Evolutionary conservation across 495 filamentous ascomycete species (phyloP).

Genomic region (Parachaetomium inaequale): DNA sequence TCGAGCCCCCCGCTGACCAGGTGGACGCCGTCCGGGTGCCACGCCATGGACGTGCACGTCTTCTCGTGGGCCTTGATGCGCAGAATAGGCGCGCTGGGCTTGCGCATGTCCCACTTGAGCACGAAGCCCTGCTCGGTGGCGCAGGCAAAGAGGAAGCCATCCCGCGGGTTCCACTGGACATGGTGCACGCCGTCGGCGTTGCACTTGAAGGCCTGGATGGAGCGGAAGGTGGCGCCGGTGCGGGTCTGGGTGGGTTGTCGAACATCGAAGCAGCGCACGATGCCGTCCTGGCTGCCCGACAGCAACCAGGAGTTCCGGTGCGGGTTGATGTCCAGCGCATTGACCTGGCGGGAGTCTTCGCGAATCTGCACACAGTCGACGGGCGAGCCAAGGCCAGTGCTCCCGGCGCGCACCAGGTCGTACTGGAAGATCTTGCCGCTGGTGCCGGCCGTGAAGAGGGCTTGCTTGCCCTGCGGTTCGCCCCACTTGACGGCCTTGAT

Average conservation of each 20-base stretch:
- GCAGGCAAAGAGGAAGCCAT: conserved; percentile 82
- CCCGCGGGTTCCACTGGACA: conserved; percentile 82
- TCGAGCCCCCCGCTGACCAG: conserved; percentile 81
- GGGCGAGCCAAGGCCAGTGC: conserved; percentile 42
- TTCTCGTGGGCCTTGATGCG: conserved; percentile 80
- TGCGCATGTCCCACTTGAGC: conserved; percentile 54
- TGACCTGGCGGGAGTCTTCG: conserved; percentile 88
- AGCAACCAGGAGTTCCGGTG: conserved; percentile 71
- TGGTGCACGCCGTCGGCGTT: conserved; percentile 78
- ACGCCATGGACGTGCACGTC: conserved; percentile 77
- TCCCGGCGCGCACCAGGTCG: conserved; percentile 62
- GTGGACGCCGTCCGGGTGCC: conserved; percentile 94
- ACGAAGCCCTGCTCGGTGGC: conserved; percentile 82
- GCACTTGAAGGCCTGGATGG: conserved; percentile 45
- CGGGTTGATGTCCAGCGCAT: conserved; percentile 86
- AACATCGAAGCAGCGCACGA: conserved; percentile 63
- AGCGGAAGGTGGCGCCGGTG: conserved; percentile 43
- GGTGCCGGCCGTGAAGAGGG: conserved; percentile 77
- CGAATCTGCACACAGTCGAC: conserved; percentile 66
- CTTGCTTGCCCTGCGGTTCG: conserved; percentile 42
- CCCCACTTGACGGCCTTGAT: conserved; percentile 86
- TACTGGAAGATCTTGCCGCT: conserved; percentile 86
- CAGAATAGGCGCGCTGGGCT: conserved; percentile 46
- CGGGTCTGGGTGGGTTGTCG: conserved; percentile 38
- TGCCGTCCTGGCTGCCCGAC: conserved; percentile 89